Conservation (phyloP, 2,329 filamentous ascomycete genomes). For the Colletotrichum sojae region DNA sequence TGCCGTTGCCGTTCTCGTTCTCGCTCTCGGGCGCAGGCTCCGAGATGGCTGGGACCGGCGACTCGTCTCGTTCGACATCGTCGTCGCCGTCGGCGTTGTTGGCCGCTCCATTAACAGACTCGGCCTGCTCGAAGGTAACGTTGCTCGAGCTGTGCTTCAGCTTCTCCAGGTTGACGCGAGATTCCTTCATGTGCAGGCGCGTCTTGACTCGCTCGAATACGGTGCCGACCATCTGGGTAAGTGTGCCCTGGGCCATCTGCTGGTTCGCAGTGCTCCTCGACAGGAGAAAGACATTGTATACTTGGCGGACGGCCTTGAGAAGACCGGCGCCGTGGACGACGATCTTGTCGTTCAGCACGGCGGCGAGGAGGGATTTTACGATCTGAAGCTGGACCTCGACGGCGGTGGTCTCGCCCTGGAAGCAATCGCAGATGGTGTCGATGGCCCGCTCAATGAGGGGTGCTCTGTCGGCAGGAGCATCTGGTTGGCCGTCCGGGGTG, state of each 20-base stretch:
- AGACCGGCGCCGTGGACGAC: constrained; percentile 97
- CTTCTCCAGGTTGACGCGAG: constrained; percentile 72
- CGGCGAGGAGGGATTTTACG: constrained; percentile 94
- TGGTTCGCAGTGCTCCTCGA: constrained; percentile 96
- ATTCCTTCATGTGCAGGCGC: constrained; percentile 88
- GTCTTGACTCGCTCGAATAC: constrained; percentile 96
- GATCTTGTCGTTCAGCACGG: constrained; percentile 98
- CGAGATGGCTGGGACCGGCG: constrained; percentile 44
- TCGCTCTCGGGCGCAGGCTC: constrained; percentile 48
- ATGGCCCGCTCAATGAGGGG: constrained; percentile 97
- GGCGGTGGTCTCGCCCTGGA: constrained; percentile 94
- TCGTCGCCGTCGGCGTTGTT: constrained; percentile 58
- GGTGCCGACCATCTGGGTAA: constrained; percentile 98
- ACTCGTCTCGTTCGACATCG: constrained; percentile 49
- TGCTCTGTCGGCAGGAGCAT: constrained; percentile 68
- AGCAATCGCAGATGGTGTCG: constrained; percentile 99
- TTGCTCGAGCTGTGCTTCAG: constrained; percentile 68
- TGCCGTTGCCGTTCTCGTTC: constrained; percentile 60
- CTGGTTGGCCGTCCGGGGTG: constrained; percentile 53
- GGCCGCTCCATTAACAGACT: constrained; percentile 52
- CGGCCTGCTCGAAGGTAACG: constrained; percentile 63
- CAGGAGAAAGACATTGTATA: constrained; percentile 98
- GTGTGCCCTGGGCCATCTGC: constrained; percentile 94
- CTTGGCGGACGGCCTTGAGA: constrained; percentile 95
- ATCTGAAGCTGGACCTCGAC: constrained; percentile 97